Base-by-base conservation (phyloP, 1,139 yeast species). In the Entelexis sorbosivorans region DNA sequence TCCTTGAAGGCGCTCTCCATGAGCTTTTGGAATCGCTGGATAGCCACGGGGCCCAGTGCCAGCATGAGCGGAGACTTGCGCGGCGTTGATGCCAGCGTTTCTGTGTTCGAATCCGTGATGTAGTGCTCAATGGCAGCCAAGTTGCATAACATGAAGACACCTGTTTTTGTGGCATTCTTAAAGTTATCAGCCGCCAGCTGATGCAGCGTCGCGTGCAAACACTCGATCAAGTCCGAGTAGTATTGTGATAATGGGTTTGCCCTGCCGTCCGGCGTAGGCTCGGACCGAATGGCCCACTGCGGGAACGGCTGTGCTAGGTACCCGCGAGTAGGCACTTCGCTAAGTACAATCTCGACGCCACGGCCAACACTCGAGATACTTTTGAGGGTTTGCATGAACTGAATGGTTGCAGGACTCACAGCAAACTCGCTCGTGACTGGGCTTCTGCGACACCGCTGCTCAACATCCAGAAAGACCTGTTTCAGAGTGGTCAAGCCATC, bases 1-100 rank as follows among this genome's bases (percentile, higher is more conserved):
- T 81, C 70, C 62, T 83, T 85, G 60, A 85, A 70, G 48, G 83
- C 87, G 56, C 88, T 73, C 63, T 85, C 88, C 62, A 82, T 79
- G 58, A 87, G 67, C 60, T 79, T 78, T 47, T 76, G 82, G 17
- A 88, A 65, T 54, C 96, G 69, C 50, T 78, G 82, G 36, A 72
- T 66, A 0, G 96, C 95, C 5, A 72, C 64, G n/a, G 70, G 65
- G 1, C 89, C 88, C 46, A 88, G 66, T 26, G 81, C 73, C 40
- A 69, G 47, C 53, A 47, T 74, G 76, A 39, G 85, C 74, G 34
- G 40, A 54, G 84, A 73, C 58, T 48, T 48, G 11, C 33, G 44
- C 11, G 19, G 17, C 13, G 40, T 16, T 2, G 55, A 28, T 14
- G 33, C 29, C 26, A 54, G 32, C n/a, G 54, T 45, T 10, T 54